These are phyloP conservation scores for Onygenales sp. DNA, from an alignment of 2,329 filamentous ascomycete genomes.

Conservation along the genomic window DNA sequence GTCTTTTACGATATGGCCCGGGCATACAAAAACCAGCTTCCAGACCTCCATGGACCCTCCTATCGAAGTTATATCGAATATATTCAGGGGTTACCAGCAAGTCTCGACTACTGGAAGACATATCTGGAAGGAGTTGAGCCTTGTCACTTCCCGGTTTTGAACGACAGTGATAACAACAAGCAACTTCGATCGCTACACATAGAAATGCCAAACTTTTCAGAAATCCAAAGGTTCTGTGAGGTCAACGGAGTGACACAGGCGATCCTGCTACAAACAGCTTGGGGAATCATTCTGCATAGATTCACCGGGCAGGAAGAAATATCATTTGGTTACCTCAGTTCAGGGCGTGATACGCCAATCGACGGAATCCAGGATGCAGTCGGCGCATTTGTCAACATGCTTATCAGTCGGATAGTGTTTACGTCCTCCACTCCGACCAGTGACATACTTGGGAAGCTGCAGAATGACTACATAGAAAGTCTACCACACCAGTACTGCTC, in stretches of 20 bases:
- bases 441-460: background rate
- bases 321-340: slow-evolving; percentile 35
- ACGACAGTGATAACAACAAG: background rate
- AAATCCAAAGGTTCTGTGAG: slow-evolving; percentile 15
- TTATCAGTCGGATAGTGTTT: slow-evolving; percentile 13
- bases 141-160: slow-evolving; percentile 10
- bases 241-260: slow-evolving; percentile 13
- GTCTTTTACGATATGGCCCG: slow-evolving; percentile 28
- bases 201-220: background rate
- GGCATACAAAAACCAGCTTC: slow-evolving; percentile 26
- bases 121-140: slow-evolving; percentile 21
- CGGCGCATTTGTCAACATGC: slow-evolving; percentile 18
- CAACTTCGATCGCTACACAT: background rate
- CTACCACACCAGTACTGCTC: background rate
- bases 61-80: slow-evolving; percentile 28
- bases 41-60: slow-evolving; percentile 20
- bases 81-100: slow-evolving; percentile 18
- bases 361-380: slow-evolving; percentile 27
- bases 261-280: slow-evolving; percentile 31
- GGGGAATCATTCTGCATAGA: slow-evolving; percentile 34
- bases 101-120: slow-evolving; percentile 26
- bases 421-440: background rate
- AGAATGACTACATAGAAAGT: slow-evolving; percentile 1
- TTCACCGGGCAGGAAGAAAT: slow-evolving; percentile 37
- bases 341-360: slow-evolving; percentile 27